Base-by-base conservation (phyloP, 176 grass and related monocot species). In the Cenchrus americanus region DNA sequence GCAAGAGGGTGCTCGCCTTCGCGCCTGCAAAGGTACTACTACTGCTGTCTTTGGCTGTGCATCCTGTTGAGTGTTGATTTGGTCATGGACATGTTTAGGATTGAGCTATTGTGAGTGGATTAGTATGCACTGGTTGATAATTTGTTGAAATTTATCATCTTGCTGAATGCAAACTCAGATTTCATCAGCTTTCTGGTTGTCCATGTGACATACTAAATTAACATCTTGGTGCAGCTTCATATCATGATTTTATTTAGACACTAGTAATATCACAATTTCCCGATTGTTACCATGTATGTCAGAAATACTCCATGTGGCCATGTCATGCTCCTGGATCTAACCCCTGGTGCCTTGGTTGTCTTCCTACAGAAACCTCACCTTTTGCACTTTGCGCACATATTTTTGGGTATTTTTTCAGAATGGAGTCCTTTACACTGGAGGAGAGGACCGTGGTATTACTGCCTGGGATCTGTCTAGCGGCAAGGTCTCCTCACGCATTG, bases 381-480 rank as follows among this genome's bases (percentile, higher is more conserved):
- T 69, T 54, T 76, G 79, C 14, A 73, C 42, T 63, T 26, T 76
- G 57, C 3, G 24, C 48, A 66, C 71, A 61, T 63, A 2, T 67
- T 62, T 62, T 22, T 18, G 40, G 75, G 47, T 59, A 44, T 80
- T 48, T 93, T 34, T 41, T 18, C 78, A 98, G 96, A 93, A 82
- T 57, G 93, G 89, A 41, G 1, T 92, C 18, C 73, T 98, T 64
- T 96, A 92, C 78, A 88, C 91, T 62, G 91, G 93, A 58, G 96
- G 96, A 19, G 96, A 98, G 86, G 91, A 98, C 63, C 89, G 83
- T 8, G 62, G 75, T 77, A 86, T 98, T 49, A 86, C 89, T 46
- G 91, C 93, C 59, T 98, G 96, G 96, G 96, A 98, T 88, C 71
- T 90, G 48, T 78, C 81, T 59, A 92, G 85, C 9, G 93, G 93